Evolutionary conservation across 768 basidiomycete species (phyloP).

Genomic region (Neoboletus subvelutipes): DNA sequence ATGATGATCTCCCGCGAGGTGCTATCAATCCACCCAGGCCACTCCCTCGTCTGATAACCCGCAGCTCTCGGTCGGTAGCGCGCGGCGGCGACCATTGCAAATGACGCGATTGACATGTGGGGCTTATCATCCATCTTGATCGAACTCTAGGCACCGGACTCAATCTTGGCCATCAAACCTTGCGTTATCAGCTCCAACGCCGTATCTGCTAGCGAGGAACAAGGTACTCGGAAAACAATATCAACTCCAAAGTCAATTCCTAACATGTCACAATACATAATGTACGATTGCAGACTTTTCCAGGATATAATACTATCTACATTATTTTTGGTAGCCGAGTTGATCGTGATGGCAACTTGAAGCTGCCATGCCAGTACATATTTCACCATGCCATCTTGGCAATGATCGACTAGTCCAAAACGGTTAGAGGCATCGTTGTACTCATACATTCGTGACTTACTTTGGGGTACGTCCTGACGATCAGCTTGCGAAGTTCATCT

Average conservation of each 20-base stretch:
- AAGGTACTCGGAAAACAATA: neutral
- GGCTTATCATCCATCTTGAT: neutral
- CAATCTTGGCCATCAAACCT: too few species aligned
- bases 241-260: neutral
- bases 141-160: too few species aligned
- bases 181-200: too few species aligned
- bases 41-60: too few species aligned
- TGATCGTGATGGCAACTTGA: neutral
- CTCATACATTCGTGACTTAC: slow-evolving; percentile 20
- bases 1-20: neutral
- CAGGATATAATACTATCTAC: neutral
- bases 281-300: neutral
- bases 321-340: neutral
- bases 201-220: neutral
- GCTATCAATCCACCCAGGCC: neutral
- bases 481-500: slow-evolving; percentile 46
- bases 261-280: neutral
- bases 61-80: neutral
- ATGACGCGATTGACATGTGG: neutral
- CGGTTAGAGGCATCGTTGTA: slow-evolving; percentile 9
- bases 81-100: neutral
- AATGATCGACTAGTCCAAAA: slow-evolving; percentile 31
- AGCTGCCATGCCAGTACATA: neutral
- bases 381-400: slow-evolving; percentile 42
- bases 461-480: slow-evolving; percentile 44